Conservation (phyloP, 495 filamentous ascomycete genomes). For the Aspergillus nanangensis region DNA sequence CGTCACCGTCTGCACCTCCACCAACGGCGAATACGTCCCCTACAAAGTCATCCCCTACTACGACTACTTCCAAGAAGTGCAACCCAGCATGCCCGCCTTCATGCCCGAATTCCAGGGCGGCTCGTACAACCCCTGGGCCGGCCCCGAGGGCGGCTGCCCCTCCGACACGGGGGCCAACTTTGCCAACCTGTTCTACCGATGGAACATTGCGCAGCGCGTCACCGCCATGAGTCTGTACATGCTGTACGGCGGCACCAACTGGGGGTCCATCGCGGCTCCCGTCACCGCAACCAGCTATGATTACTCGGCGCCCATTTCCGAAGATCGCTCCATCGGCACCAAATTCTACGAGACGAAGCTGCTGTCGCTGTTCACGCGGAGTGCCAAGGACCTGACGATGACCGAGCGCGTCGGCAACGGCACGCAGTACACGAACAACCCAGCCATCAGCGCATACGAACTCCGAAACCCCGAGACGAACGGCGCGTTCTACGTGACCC, state of each 20-base stretch:
- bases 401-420: constrained; percentile 54
- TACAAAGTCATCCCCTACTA: constrained; percentile 49
- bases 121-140: constrained; percentile 59
- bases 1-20: constrained; percentile 49
- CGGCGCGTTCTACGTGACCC: constrained; percentile 53
- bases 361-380: constrained; percentile 50
- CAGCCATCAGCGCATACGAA: constrained; percentile 41
- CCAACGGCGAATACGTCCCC: constrained; percentile 50
- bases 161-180: constrained; percentile 45
- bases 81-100: constrained; percentile 51
- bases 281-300: constrained; percentile 52
- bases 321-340: constrained; percentile 50
- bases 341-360: constrained; percentile 62
- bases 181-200: constrained; percentile 57
- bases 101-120: constrained; percentile 63
- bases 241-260: constrained; percentile 59
- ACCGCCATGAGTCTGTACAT: constrained; percentile 54
- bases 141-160: constrained; percentile 48
- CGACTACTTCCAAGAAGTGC: constrained; percentile 49
- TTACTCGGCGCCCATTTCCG: constrained; percentile 56
- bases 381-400: constrained; percentile 47
- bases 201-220: constrained; percentile 51
- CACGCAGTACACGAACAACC: constrained; percentile 50
- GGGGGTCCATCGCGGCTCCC: constrained; percentile 46
- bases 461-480: constrained; percentile 53